Conservation (phyloP, 768 basidiomycete genomes). For the Coprinopsis strossmayeri region DNA sequence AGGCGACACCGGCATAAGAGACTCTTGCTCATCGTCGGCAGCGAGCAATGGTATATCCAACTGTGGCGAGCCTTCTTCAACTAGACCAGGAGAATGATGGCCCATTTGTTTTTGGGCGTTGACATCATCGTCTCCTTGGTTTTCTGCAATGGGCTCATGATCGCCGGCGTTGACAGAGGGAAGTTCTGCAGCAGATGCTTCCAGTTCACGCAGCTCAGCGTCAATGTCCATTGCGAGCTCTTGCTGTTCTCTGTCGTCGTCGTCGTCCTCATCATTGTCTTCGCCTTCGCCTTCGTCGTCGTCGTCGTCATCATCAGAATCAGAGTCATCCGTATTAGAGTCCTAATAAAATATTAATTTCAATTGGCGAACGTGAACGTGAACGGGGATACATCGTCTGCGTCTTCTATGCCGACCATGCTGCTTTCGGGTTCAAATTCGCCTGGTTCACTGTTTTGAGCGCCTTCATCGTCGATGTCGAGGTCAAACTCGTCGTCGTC, state of each 20-base stretch:
- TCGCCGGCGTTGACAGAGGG: neutral
- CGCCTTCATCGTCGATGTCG: slow-evolving; percentile 13
- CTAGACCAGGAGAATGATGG: neutral
- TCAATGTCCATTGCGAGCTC: slow-evolving; percentile 23
- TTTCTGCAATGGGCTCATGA: neutral
- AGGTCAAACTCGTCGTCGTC: slow-evolving; percentile 58
- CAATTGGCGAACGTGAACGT: too few relatives aligned
- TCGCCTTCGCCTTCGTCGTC: slow-evolving; percentile 43
- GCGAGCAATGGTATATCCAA: slow-evolving; percentile 1
- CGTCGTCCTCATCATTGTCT: slow-evolving; percentile 47
- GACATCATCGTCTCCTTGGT: neutral
- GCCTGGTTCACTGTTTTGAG: neutral
- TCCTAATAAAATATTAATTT: slow-evolving; percentile 3
- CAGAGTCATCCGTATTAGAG: slow-evolving; percentile 16
- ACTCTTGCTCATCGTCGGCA: neutral
- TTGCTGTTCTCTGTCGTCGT: slow-evolving; percentile 21
- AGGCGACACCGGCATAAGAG: neutral
- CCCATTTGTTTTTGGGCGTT: neutral
- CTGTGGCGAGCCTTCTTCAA: neutral
- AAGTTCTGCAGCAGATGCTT: neutral
- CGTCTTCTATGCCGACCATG: slow-evolving; percentile 7
- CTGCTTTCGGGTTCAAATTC: slow-evolving; percentile 5
- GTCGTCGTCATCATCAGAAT: slow-evolving; percentile 48
- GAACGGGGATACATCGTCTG: slow-evolving; percentile 9
- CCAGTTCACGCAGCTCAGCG: slow-evolving; percentile 17